These are phyloP conservation scores for Backusella morwellensis DNA, from an alignment of 192 early-diverging fungal species.

Conservation along the genomic window DNA sequence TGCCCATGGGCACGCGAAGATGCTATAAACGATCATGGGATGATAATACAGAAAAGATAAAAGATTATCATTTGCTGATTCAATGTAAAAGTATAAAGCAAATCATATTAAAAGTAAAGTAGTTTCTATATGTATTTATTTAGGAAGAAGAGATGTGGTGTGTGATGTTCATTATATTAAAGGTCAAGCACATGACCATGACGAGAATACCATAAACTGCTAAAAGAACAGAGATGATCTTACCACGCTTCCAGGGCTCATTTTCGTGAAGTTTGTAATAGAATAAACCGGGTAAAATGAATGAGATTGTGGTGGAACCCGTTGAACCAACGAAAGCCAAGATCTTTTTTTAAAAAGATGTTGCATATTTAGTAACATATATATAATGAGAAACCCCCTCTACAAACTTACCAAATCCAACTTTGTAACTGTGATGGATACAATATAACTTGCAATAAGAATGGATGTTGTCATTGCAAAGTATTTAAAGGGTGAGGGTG, in stretches of 20 bases:
- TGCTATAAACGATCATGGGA: not conserved
- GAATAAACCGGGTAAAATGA: slow-evolving; percentile 92
- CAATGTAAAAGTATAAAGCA: not conserved
- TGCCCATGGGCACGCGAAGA: not conserved
- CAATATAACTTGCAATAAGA: slow-evolving; percentile 64
- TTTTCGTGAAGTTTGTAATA: slow-evolving; percentile 82
- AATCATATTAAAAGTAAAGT: not conserved
- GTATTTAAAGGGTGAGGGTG: slow-evolving; percentile 52
- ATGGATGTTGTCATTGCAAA: slow-evolving; percentile 67
- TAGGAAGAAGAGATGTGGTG: not conserved
- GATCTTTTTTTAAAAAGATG: slow-evolving; percentile 44
- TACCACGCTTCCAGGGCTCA: slow-evolving; percentile 61
- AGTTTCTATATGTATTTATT: not conserved
- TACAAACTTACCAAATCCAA: slow-evolving; percentile 60
- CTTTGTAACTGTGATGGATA: slow-evolving; percentile 76
- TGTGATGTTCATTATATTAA: slow-evolving; percentile 48
- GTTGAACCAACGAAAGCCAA: slow-evolving; percentile 94
- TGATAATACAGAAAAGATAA: not conserved
- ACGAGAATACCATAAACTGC: slow-evolving; percentile 70
- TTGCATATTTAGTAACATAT: not conserved
- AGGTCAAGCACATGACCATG: slow-evolving; percentile 77
- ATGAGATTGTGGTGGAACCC: slow-evolving; percentile 93
- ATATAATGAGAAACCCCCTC: not conserved
- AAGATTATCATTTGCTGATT: not conserved
- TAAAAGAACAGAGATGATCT: slow-evolving; percentile 62